Conservation (phyloP, 2,329 filamentous ascomycete species). For the Pestalotiopsis sp. region DNA sequence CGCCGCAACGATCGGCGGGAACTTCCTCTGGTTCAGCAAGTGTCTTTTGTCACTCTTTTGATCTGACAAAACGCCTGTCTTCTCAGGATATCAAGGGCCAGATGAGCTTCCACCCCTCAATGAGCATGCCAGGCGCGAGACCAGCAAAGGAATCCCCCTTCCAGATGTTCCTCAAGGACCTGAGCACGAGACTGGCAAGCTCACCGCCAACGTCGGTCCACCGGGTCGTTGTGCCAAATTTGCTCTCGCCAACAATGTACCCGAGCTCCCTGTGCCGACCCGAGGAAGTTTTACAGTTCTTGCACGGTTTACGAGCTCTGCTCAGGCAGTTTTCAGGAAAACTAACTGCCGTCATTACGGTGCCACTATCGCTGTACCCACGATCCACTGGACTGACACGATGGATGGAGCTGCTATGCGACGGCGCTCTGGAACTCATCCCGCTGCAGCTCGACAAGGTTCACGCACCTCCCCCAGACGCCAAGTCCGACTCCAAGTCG, state of each 20-base stretch:
- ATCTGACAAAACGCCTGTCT: constrained; percentile 67
- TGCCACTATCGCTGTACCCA: constrained; percentile 81
- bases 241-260: constrained; percentile 87
- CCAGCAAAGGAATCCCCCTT: constrained; percentile 53
- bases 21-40: constrained; percentile 22
- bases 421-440: constrained; percentile 85
- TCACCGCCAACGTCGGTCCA: constrained; percentile 68
- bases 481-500: constrained; percentile 49
- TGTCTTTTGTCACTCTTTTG: constrained; percentile 72
- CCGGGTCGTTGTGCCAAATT: constrained; percentile 78
- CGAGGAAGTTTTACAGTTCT: constrained; percentile 73
- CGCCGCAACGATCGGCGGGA: constrained; percentile 19
- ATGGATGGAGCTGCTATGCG: constrained; percentile 83
- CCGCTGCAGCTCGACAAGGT: constrained; percentile 63
- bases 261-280: constrained; percentile 70
- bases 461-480: constrained; percentile 51
- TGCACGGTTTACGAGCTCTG: constrained; percentile 76
- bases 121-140: constrained; percentile 19
- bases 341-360: constrained; percentile 72
- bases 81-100: constrained; percentile 50
- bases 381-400: constrained; percentile 74
- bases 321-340: constrained; percentile 67
- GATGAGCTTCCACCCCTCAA: constrained; percentile 51
- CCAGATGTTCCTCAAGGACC: constrained; percentile 60
- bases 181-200: constrained; percentile 57